Percentiles rank a stretch among this genome's conserved stretches.
Evolutionary conservation across 345 rosid species (phyloP).

Genomic region (Citrus medica): DNA sequence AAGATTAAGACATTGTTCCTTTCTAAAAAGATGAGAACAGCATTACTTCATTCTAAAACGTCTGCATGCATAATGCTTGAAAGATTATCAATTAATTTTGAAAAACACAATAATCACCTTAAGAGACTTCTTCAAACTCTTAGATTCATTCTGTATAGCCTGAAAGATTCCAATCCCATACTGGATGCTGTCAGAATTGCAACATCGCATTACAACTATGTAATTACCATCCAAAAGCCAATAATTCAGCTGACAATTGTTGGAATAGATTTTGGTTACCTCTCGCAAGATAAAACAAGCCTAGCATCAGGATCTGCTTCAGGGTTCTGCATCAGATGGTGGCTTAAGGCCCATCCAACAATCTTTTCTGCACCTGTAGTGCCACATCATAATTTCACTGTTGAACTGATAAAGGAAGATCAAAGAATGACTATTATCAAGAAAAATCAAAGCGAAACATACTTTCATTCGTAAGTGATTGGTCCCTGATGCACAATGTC

Average conservation of each 20-base stretch:
- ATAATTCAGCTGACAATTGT: constrained; percentile 14
- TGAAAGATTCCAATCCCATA: constrained; percentile 67
- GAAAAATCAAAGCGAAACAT: constrained; percentile 24
- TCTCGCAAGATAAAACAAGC: constrained; percentile 63
- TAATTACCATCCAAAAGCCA: constrained; percentile 16
- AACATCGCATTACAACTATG: constrained; percentile 23
- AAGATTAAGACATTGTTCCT: neutral
- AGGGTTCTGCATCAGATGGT: constrained; percentile 72
- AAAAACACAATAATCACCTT: constrained; percentile 47
- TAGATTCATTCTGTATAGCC: constrained; percentile 65
- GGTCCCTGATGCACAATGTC: constrained; percentile 67
- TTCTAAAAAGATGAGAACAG: neutral
- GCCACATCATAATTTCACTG: constrained; percentile 1
- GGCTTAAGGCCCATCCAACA: constrained; percentile 81
- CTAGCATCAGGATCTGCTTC: constrained; percentile 53
- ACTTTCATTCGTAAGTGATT: constrained; percentile 74
- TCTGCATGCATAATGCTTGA: neutral
- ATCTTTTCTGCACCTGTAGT: constrained; percentile 81
- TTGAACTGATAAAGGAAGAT: neutral
- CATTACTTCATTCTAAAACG: neutral
- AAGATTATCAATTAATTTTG: neutral
- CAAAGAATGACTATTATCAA: constrained; percentile 1
- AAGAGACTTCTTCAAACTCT: constrained; percentile 77
- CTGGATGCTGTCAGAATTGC: constrained; percentile 58
- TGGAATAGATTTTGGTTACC: constrained; percentile 37